Conservation (phyloP, 2,329 filamentous ascomycete species). For the Exophiala sideris region DNA sequence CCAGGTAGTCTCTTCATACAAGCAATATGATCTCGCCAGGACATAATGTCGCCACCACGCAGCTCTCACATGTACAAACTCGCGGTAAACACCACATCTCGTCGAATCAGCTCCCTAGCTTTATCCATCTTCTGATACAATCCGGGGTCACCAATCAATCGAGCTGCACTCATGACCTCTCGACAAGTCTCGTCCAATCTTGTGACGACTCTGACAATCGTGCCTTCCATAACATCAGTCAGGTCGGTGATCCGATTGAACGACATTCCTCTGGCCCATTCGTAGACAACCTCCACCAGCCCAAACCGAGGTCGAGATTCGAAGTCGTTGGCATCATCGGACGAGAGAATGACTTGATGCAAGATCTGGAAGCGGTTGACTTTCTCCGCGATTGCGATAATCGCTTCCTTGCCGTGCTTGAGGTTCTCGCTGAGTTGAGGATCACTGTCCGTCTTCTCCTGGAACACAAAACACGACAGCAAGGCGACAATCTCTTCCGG, state of each 20-base stretch:
- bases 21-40: no score
- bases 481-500: slow-evolving; percentile 88
- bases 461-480: slow-evolving; percentile 92
- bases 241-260: slow-evolving; percentile 97
- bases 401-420: slow-evolving; percentile 77
- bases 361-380: slow-evolving; percentile 85
- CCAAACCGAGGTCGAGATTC: slow-evolving; percentile 83
- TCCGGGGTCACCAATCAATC: slow-evolving; percentile 90
- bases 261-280: slow-evolving; percentile 96
- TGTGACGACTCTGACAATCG: slow-evolving; percentile 92
- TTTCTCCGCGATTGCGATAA: slow-evolving; percentile 86
- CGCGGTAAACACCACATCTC: slow-evolving; percentile 88
- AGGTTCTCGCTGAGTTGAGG: slow-evolving; percentile 79
- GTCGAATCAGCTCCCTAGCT: slow-evolving; percentile 95
- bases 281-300: slow-evolving; percentile 94
- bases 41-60: background rate
- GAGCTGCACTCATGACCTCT: slow-evolving; percentile 94
- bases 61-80: slow-evolving; percentile 73
- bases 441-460: slow-evolving; percentile 84
- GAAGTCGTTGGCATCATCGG: slow-evolving; percentile 91
- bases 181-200: slow-evolving; percentile 92
- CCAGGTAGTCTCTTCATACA: background rate
- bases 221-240: slow-evolving; percentile 94
- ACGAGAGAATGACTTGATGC: slow-evolving; percentile 86
- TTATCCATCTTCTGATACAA: slow-evolving; percentile 95